These are phyloP conservation scores for Metschnikowia koreensis DNA, from an alignment of 805 yeast genomes.

Conservation along the genomic window DNA sequence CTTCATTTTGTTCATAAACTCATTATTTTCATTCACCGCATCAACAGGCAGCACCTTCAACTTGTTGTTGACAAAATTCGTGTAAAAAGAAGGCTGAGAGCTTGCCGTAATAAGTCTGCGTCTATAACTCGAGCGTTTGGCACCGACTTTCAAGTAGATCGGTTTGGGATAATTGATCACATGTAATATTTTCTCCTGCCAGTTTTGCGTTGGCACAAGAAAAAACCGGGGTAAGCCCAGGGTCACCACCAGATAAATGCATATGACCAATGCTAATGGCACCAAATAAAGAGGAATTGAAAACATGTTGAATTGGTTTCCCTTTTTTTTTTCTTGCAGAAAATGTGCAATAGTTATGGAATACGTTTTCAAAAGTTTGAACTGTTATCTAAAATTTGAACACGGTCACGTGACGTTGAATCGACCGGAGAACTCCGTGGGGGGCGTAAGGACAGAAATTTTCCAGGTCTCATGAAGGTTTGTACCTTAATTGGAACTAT, in stretches of 20 bases:
- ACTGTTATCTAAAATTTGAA: too few species aligned
- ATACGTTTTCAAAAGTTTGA: too few species aligned
- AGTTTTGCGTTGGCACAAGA: slow-evolving; percentile 38
- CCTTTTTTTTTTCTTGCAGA: neutral
- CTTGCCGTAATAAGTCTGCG: slow-evolving; percentile 39
- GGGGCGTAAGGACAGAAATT: too few species aligned
- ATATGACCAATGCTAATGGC: slow-evolving; percentile 12
- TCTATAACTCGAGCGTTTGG: slow-evolving; percentile 38
- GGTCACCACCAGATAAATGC: slow-evolving; percentile 21
- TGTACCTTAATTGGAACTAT: too few species aligned
- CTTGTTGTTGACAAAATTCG: slow-evolving; percentile 37
- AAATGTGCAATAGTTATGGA: too few species aligned
- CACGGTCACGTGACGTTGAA: too few species aligned
- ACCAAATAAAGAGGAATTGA: slow-evolving; percentile 4
- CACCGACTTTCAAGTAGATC: slow-evolving; percentile 35
- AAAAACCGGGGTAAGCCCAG: slow-evolving; percentile 33
- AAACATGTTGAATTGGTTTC: neutral
- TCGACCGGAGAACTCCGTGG: too few species aligned
- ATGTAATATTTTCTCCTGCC: slow-evolving; percentile 34
- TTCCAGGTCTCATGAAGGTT: too few species aligned
- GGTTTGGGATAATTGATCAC: slow-evolving; percentile 35
- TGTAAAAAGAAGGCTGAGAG: slow-evolving; percentile 35
- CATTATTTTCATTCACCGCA: slow-evolving; percentile 17
- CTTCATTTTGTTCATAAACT: slow-evolving; percentile 27
- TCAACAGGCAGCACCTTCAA: slow-evolving; percentile 34